A percentile compares a stretch with the other conserved stretches of the same genome.
Conservation (phyloP, 495 filamentous ascomycete species). For the Chaetomium tenue region DNA sequence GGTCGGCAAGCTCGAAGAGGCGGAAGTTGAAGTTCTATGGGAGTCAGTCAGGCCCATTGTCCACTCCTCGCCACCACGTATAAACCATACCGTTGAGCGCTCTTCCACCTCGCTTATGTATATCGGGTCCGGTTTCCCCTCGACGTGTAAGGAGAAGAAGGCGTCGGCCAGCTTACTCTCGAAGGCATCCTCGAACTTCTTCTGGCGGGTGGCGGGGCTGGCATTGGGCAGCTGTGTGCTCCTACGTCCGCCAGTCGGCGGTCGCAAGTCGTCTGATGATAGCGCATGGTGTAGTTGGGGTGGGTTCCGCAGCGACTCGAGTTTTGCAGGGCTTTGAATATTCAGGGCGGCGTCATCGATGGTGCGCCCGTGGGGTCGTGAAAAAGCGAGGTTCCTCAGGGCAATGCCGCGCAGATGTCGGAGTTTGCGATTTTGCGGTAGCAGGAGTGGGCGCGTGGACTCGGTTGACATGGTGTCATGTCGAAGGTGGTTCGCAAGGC, state of each 20-base stretch:
- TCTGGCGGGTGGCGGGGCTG: constrained; percentile 67
- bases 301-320: constrained; percentile 56
- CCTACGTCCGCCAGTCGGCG: constrained; percentile 53
- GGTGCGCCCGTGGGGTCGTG: constrained; percentile 64
- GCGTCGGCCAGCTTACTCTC: constrained; percentile 74
- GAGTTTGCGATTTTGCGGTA: constrained; percentile 78
- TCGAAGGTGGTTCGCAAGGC: constrained; percentile 5
- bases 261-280: constrained; percentile 67
- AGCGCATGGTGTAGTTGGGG: constrained; percentile 61
- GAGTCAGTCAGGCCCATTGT: constrained; percentile 1
- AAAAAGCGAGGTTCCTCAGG: constrained; percentile 77
- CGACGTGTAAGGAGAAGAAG: constrained; percentile 83
- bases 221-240: constrained; percentile 69
- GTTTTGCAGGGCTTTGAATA: constrained; percentile 63
- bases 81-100: constrained; percentile 61
- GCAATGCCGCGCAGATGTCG: constrained; percentile 86
- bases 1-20: constrained; percentile 74
- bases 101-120: constrained; percentile 86
- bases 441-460: constrained; percentile 44
- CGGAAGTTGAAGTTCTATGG: constrained; percentile 79
- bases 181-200: constrained; percentile 70
- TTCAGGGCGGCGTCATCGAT: constrained; percentile 84
- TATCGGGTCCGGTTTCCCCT: constrained; percentile 63
- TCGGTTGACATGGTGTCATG: constrained; percentile 42
- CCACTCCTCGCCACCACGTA: not conserved